Conservation (phyloP, 495 filamentous ascomycete genomes). For the Annulohypoxylon moriforme region DNA sequence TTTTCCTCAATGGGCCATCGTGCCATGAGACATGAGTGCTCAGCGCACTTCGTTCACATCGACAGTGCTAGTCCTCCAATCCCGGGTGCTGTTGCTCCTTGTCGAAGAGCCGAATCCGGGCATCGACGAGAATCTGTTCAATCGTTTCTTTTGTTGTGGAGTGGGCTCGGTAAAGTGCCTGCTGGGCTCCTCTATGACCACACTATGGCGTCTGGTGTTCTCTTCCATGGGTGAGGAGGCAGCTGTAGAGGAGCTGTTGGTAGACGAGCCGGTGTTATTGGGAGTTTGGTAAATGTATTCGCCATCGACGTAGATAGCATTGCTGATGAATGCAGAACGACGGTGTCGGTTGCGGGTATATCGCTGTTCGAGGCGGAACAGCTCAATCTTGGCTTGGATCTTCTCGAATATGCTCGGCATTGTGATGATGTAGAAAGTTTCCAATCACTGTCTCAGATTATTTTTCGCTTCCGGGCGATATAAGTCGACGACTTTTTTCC, state of each 20-base stretch:
- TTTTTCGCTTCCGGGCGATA: neutral
- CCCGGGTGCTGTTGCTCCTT: constrained; percentile 36
- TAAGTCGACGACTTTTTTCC: neutral
- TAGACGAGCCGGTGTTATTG: constrained; percentile 61
- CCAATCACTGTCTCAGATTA: neutral
- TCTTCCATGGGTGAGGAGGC: constrained; percentile 39
- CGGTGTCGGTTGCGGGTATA: constrained; percentile 86
- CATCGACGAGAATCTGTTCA: constrained; percentile 61
- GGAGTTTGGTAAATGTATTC: constrained; percentile 82
- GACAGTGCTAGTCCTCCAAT: constrained; percentile 35
- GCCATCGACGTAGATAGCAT: constrained; percentile 89
- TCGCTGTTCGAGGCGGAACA: constrained; percentile 91
- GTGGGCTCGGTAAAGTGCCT: constrained; percentile 24
- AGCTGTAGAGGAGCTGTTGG: constrained; percentile 51
- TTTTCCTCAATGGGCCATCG: neutral
- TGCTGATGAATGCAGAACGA: constrained; percentile 85
- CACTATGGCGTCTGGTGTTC: constrained; percentile 34
- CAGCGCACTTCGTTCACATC: constrained; percentile 31
- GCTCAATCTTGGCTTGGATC: constrained; percentile 75
- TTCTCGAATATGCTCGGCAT: constrained; percentile 59
- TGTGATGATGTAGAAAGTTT: constrained; percentile 12
- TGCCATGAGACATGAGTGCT: neutral
- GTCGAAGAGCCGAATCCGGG: constrained; percentile 58
- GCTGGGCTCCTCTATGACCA: constrained; percentile 31
- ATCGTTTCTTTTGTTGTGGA: constrained; percentile 46